Base-by-base conservation (phyloP, 495 filamentous ascomycete genomes). In the Aspergillus heteromorphus region DNA sequence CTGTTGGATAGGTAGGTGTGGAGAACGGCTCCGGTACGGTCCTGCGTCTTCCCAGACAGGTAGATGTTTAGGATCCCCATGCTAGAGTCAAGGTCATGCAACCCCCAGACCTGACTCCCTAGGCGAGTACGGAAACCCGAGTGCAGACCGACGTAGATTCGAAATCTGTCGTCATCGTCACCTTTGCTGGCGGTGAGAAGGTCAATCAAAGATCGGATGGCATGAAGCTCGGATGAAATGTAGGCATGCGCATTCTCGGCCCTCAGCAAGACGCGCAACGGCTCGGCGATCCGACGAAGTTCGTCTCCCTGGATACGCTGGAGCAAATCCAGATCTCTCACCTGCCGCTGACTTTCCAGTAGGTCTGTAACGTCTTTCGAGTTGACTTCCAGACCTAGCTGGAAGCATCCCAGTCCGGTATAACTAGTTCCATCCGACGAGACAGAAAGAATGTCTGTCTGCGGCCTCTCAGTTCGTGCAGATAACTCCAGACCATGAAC, bases 1-100 rank as follows among this genome's bases (percentile, higher is more conserved):
- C 61, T 53, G 40, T 63, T 70, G n/a, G 73, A 73, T 27, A 80
- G 57, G 57, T 71, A 76, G 0, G 76, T 74, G 53, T 79, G 76
- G 7, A 59, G 41, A 8, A 59, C 23, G 7, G 57, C 18, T 6
- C 52, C 41, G 14, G 52, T 45, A 17, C 57, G 57, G 8, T 59
- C 48, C 18, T 55, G 51, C 8, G 48, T 52, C 40, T 59, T 59
- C 6, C 41, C 41, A 1, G 52, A 55, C 19, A 59, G 40, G 13
- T 59, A 59, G 45, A 59, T 47, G 17, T 59, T 51, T 16, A 59
- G 25, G 1, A 47, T 6, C 1, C 57, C 57, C 6, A 48, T 7
- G 20, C 17, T 14, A 2, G 48, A 41, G n/a, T 59, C 51, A 16
- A 45, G 40, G 14, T 59, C 40, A n/a, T 40, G 54, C 48, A 59